Percentiles rank a stretch among this genome's conserved stretches.
phyloP scores from a whole-genome alignment of 225 moss, liverwort and hornwort species.

The Takakia lepidozioides region DNA sequence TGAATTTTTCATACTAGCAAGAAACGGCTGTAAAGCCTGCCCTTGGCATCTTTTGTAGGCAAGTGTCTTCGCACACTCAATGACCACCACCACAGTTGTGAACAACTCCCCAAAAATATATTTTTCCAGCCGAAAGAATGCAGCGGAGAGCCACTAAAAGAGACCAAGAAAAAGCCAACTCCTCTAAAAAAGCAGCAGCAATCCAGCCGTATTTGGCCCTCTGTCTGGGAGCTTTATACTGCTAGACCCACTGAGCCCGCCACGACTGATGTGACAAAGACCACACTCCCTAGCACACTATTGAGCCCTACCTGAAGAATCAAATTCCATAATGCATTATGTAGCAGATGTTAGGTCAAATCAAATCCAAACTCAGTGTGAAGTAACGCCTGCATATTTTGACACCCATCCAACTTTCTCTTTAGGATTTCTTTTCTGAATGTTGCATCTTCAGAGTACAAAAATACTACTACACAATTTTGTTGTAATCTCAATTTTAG shows the following conservation, averaged over 20 bases:
- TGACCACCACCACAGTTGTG: constrained; percentile 58
- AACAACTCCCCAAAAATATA: constrained; percentile 56
- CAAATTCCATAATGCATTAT: too few species aligned
- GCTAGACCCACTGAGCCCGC: constrained; percentile 53
- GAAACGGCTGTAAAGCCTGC: constrained; percentile 54
- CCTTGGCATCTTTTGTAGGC: constrained; percentile 23
- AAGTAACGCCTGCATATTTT: too few species aligned
- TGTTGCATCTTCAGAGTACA: too few species aligned
- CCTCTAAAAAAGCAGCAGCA: constrained; percentile 68
- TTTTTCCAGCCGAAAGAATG: constrained; percentile 55
- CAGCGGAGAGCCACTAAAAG: constrained; percentile 52
- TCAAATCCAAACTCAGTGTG: too few species aligned
- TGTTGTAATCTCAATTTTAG: too few species aligned
- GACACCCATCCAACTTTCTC: too few species aligned
- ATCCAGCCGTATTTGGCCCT: constrained; percentile 38
- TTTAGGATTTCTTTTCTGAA: too few species aligned
- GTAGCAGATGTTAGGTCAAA: too few species aligned
- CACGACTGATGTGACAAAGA: constrained; percentile 60
- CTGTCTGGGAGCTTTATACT: constrained; percentile 25
- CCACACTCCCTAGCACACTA: constrained; percentile 57
- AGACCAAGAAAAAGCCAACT: constrained; percentile 68
- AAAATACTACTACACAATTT: too few species aligned
- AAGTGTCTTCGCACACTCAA: constrained; percentile 62
- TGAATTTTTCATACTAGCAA: constrained; percentile 61
- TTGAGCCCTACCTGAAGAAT: constrained; percentile 48